Evolutionary conservation across 2,329 filamentous ascomycete species (phyloP).

Genomic region (Venturiaceae sp.): DNA sequence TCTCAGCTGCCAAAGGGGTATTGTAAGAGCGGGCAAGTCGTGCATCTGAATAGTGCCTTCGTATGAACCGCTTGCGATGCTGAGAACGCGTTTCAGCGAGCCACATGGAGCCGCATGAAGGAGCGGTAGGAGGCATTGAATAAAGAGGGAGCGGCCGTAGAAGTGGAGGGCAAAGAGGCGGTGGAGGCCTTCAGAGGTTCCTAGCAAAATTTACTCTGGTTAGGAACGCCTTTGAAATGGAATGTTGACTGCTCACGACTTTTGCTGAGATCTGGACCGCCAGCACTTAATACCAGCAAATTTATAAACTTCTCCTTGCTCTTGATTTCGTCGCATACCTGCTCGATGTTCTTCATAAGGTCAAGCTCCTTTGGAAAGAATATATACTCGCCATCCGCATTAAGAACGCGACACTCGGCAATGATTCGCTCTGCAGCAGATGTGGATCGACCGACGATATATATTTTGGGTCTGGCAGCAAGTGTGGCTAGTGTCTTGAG

Average conservation of each 20-base stretch:
- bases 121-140: background rate
- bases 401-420: background rate
- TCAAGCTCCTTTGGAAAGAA: background rate
- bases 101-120: background rate
- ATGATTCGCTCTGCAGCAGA: background rate
- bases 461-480: slow-evolving; percentile 10
- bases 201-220: no score
- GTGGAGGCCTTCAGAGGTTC: background rate
- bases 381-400: background rate
- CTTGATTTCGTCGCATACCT: background rate
- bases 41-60: background rate
- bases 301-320: background rate
- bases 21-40: background rate
- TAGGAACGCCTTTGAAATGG: no score
- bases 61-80: background rate
- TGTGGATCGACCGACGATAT: slow-evolving; percentile 1
- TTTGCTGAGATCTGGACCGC: background rate
- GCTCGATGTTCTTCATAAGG: background rate
- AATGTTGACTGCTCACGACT: background rate
- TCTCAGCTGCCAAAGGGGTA: background rate
- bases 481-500: slow-evolving; percentile 10
- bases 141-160: background rate
- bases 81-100: background rate
- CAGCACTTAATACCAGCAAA: background rate
- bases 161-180: background rate